Conservation (phyloP, 768 basidiomycete genomes). For the Tulasnella sp. region DNA sequence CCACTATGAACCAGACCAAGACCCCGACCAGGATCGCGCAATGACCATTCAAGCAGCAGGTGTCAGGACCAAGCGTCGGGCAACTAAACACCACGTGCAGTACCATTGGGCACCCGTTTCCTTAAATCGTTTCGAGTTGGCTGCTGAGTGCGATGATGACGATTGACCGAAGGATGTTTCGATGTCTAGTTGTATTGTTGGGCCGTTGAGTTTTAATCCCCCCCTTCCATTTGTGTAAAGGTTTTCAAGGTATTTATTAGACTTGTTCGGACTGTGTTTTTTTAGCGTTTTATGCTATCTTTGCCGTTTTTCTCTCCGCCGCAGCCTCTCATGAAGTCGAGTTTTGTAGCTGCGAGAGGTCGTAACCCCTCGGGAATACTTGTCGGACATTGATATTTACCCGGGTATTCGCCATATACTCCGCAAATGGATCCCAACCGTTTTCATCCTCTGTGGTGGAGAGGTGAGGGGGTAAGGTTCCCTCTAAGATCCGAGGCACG, state of each 20-base stretch:
- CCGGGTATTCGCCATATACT: slow-evolving; percentile 59
- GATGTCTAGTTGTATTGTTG: not conserved
- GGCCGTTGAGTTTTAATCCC: not conserved
- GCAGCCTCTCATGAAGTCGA: not conserved
- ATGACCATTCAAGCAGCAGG: not conserved
- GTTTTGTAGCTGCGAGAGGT: not conserved
- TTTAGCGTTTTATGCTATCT: not conserved
- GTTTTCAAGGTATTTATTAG: not conserved
- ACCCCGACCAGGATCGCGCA: slow-evolving; percentile 6
- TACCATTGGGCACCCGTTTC: slow-evolving; percentile 1
- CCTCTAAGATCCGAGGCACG: slow-evolving; percentile 80
- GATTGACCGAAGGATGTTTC: not conserved
- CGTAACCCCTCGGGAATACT: slow-evolving; percentile 21
- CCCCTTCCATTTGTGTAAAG: not conserved
- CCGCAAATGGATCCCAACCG: slow-evolving; percentile 52
- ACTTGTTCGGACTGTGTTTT: not conserved
- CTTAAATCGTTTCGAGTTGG: not conserved
- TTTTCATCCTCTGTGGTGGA: slow-evolving; percentile 26
- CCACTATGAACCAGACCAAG: not conserved
- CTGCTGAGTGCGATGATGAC: not conserved
- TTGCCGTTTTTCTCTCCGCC: not conserved
- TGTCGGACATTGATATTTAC: slow-evolving; percentile 92
- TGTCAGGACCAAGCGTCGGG: not conserved
- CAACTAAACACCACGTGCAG: not conserved
- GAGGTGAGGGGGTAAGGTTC: slow-evolving; percentile 63